Evolutionary conservation across 768 basidiomycete species (phyloP).

Genomic region (Calvatia gigantea): DNA sequence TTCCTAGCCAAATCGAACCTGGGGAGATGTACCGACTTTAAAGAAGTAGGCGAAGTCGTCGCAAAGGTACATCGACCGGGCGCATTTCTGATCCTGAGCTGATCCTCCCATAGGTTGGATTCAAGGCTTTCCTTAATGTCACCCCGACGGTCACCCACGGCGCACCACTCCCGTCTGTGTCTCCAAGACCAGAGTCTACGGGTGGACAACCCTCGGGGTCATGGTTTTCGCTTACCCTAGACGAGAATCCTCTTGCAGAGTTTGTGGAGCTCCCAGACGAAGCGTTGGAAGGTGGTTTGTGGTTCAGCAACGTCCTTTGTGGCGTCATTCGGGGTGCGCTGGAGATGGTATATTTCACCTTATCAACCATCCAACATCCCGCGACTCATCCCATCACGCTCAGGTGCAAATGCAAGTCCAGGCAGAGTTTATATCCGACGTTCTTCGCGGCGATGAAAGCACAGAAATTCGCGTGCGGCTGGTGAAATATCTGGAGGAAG

Average conservation of each 20-base stretch:
- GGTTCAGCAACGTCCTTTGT: slow-evolving; percentile 96
- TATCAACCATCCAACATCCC: background rate
- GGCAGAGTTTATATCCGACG: slow-evolving; percentile 84
- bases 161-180: slow-evolving; percentile 43
- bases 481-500: slow-evolving; percentile 92
- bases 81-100: background rate
- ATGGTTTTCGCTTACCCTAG: slow-evolving; percentile 80
- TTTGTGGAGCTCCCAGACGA: slow-evolving; percentile 97
- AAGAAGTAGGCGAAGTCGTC: slow-evolving; percentile 92
- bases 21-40: slow-evolving; percentile 90
- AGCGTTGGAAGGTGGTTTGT: slow-evolving; percentile 86
- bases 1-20: slow-evolving; percentile 92
- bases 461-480: slow-evolving; percentile 92
- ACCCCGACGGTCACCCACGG: slow-evolving; percentile 78
- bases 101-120: slow-evolving; percentile 68
- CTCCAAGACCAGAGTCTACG: slow-evolving; percentile 40
- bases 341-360: slow-evolving; percentile 76
- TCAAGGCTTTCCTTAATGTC: slow-evolving; percentile 96
- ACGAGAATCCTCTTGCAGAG: slow-evolving; percentile 95
- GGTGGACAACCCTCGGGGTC: slow-evolving; percentile 44
- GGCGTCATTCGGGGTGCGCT: slow-evolving; percentile 90
- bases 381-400: slow-evolving; percentile 6
- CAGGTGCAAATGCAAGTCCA: slow-evolving; percentile 97
- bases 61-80: slow-evolving; percentile 60
- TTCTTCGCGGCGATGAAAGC: slow-evolving; percentile 86